A percentile compares a stretch with the other conserved stretches of the same genome.
Evolutionary conservation across 140 eudicot genomes (phyloP).

Genomic region (Anethum foeniculum): DNA sequence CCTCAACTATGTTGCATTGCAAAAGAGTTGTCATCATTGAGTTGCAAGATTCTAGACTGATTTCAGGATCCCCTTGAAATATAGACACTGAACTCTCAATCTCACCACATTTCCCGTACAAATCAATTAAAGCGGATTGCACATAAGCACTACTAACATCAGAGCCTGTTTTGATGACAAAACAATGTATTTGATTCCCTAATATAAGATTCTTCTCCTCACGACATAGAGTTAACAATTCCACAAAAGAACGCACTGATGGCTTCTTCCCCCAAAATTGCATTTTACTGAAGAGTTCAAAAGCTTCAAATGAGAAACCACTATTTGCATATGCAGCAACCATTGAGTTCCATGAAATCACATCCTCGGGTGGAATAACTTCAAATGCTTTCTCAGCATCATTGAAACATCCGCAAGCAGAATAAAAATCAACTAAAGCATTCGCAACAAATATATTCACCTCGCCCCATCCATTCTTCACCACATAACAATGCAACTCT

Average conservation of each 20-base stretch:
- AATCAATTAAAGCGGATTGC: constrained; percentile 67
- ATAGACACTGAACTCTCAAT: constrained; percentile 39
- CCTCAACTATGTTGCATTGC: constrained; percentile 37
- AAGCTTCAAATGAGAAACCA: constrained; percentile 34
- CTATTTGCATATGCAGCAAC: constrained; percentile 39
- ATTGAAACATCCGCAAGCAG: constrained; percentile 54
- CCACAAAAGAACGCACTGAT: constrained; percentile 51
- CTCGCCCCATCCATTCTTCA: constrained; percentile 50
- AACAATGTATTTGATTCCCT: constrained; percentile 61
- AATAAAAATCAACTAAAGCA: constrained; percentile 73
- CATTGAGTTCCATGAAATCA: constrained; percentile 77
- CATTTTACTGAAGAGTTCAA: constrained; percentile 43
- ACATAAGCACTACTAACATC: constrained; percentile 40
- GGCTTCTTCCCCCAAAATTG: constrained; percentile 56
- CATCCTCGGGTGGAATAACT: constrained; percentile 44
- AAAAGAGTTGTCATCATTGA: constrained; percentile 72
- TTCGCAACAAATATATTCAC: constrained; percentile 62
- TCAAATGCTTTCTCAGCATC: constrained; percentile 50
- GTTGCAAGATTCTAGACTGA: constrained; percentile 54
- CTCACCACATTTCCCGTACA: constrained; percentile 74
- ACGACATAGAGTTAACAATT: constrained; percentile 46
- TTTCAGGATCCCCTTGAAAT: constrained; percentile 29
- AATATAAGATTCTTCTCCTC: constrained; percentile 25
- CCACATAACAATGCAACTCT: constrained; percentile 49
- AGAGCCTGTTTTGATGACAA: constrained; percentile 46